Conservation (phyloP, 2,329 filamentous ascomycete species). For the Alternaria triticina region DNA sequence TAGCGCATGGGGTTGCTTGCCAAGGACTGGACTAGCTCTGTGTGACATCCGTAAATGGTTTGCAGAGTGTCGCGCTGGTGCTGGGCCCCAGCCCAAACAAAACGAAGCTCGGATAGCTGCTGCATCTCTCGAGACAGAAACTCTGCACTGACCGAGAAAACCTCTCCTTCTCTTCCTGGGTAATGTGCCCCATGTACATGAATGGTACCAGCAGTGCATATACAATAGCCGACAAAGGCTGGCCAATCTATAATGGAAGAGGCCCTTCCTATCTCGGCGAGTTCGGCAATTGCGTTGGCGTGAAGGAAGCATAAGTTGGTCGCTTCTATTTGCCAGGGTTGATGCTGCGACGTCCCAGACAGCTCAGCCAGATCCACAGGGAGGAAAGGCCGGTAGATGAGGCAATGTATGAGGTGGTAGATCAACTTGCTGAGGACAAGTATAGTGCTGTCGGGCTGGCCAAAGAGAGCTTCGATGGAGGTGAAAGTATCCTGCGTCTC, state of each 20-base stretch:
- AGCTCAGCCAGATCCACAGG: slow-evolving; percentile 84
- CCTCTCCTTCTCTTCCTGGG: slow-evolving; percentile 65
- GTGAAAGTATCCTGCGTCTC: slow-evolving; percentile 81
- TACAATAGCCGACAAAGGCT: slow-evolving; percentile 83
- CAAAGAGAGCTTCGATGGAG: slow-evolving; percentile 75
- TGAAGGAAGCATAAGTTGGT: slow-evolving; percentile 87
- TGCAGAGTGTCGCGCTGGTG: slow-evolving; percentile 82
- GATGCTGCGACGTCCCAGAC: slow-evolving; percentile 79
- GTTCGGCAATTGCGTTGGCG: slow-evolving; percentile 83
- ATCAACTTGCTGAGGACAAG: slow-evolving; percentile 84
- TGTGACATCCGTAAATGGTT: slow-evolving; percentile 77
- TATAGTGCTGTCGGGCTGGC: slow-evolving; percentile 77
- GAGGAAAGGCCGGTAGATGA: slow-evolving; percentile 86
- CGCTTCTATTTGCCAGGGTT: slow-evolving; percentile 91
- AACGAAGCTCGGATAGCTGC: slow-evolving; percentile 75
- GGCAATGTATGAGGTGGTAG: slow-evolving; percentile 84
- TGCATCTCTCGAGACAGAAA: slow-evolving; percentile 81
- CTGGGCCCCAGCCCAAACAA: slow-evolving; percentile 77
- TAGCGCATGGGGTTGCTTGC: slow-evolving; percentile 74
- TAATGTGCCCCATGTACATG: slow-evolving; percentile 89
- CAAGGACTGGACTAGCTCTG: slow-evolving; percentile 76
- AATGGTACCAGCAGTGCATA: slow-evolving; percentile 85
- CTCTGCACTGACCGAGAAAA: slow-evolving; percentile 70
- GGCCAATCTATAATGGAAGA: slow-evolving; percentile 82
- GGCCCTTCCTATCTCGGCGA: slow-evolving; percentile 79